Conservation (phyloP, 2,329 filamentous ascomycete genomes). For the Pestalotiopsis sp. region DNA sequence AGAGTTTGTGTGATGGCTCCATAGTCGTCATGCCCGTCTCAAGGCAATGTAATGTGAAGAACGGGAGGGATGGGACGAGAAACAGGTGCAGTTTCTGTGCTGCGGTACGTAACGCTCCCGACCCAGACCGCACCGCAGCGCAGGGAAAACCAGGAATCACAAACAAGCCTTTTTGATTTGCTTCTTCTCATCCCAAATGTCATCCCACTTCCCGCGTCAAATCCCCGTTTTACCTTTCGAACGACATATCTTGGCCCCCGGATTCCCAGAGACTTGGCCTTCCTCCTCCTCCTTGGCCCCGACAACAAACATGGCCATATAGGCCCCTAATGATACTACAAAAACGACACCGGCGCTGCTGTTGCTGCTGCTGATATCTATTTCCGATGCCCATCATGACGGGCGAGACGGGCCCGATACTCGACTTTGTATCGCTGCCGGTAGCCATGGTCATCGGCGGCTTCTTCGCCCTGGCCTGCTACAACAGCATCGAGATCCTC, state of each 20-base stretch:
- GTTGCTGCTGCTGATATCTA: too few relatives aligned
- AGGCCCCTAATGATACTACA: neutral
- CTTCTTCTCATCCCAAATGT: neutral
- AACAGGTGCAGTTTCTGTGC: neutral
- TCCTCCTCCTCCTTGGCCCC: neutral
- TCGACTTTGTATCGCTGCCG: constrained; percentile 4
- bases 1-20: neutral
- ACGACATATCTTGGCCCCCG: neutral
- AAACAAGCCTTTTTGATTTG: neutral
- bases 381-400: constrained; percentile 3
- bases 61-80: neutral
- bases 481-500: constrained; percentile 40
- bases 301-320: neutral
- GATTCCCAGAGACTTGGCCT: neutral
- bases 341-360: neutral
- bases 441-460: constrained; percentile 12
- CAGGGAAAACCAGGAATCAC: neutral
- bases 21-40: neutral
- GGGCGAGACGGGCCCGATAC: constrained; percentile 9
- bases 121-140: neutral
- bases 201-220: neutral
- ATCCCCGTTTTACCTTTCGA: neutral
- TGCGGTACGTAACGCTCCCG: neutral
- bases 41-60: neutral
- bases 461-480: constrained; percentile 8